Conservation (phyloP, 2,329 filamentous ascomycete species). For the Ramularia collo-cygni region DNA sequence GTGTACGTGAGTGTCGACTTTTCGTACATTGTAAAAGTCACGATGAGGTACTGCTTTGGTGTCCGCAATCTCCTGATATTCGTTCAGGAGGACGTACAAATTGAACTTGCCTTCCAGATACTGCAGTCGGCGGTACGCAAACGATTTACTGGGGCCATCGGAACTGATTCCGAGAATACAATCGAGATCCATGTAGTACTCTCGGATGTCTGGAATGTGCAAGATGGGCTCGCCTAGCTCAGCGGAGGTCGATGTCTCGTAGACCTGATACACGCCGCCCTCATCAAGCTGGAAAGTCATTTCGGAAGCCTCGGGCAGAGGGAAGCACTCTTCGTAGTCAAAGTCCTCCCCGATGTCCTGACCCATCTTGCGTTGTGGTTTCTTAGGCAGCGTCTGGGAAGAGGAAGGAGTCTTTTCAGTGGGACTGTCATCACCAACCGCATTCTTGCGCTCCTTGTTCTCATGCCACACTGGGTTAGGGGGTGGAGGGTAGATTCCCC, state of each 20-base stretch:
- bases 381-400: conserved; percentile 24
- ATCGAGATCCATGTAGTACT: conserved; percentile 95
- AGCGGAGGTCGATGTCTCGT: conserved; percentile 59
- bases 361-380: conserved; percentile 68
- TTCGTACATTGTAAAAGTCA: conserved; percentile 98
- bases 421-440: conserved; percentile 12
- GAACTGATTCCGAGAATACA: conserved; percentile 81
- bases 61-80: conserved; percentile 96
- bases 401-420: conserved; percentile 9
- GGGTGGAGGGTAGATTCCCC: conserved; percentile 85
- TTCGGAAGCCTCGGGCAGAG: conserved; percentile 62
- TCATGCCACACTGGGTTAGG: conserved; percentile 82
- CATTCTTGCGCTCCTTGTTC: conserved; percentile 24
- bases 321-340: conserved; percentile 67
- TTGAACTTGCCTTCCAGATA: conserved; percentile 98
- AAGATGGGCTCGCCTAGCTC: conserved; percentile 64
- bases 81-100: conserved; percentile 84
- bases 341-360: conserved; percentile 92
- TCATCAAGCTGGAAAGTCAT: conserved; percentile 74
- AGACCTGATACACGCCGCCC: conserved; percentile 88
- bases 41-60: conserved; percentile 95
- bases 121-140: conserved; percentile 87
- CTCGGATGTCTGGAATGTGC: conserved; percentile 81
- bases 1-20: conserved; percentile 98
- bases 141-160: conserved; percentile 93